phyloP scores from a whole-genome alignment of 805 yeast genomes.

The Saccharomyces paradoxus region DNA sequence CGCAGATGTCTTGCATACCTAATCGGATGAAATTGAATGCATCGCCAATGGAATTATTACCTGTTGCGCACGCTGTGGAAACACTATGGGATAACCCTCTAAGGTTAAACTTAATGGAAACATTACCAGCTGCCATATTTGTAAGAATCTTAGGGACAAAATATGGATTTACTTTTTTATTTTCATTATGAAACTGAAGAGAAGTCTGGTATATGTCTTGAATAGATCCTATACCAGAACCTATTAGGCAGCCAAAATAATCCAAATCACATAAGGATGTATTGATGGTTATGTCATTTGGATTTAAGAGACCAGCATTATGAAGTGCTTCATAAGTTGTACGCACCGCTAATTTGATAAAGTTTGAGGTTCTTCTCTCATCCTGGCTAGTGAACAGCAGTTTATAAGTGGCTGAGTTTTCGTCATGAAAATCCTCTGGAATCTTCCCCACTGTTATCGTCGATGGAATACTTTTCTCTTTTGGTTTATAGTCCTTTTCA shows the following conservation, averaged over 20 bases:
- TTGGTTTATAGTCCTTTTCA: slow-evolving; percentile 37
- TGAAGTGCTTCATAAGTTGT: slow-evolving; percentile 71
- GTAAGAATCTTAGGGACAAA: slow-evolving; percentile 76
- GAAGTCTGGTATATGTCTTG: slow-evolving; percentile 50
- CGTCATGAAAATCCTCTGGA: slow-evolving; percentile 37
- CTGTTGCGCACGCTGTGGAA: slow-evolving; percentile 96
- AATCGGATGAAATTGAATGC: slow-evolving; percentile 72
- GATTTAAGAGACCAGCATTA: slow-evolving; percentile 52
- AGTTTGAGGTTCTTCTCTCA: slow-evolving; percentile 53
- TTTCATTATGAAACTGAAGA: slow-evolving; percentile 25
- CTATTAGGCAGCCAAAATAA: slow-evolving; percentile 66
- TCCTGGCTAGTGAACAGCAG: slow-evolving; percentile 35
- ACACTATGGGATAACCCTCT: slow-evolving; percentile 84
- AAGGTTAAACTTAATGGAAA: slow-evolving; percentile 68
- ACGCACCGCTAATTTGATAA: slow-evolving; percentile 69
- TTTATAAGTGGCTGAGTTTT: background rate
- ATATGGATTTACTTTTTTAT: slow-evolving; percentile 58
- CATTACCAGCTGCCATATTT: slow-evolving; percentile 92
- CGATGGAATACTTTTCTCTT: slow-evolving; percentile 47
- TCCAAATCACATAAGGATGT: slow-evolving; percentile 20
- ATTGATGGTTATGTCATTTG: slow-evolving; percentile 27
- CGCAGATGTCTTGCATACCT: slow-evolving; percentile 77
- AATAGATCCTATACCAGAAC: slow-evolving; percentile 88
- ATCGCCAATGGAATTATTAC: slow-evolving; percentile 88
- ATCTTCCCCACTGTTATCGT: slow-evolving; percentile 63